These are phyloP conservation scores for Cenococcum geophilum DNA, from an alignment of 495 filamentous ascomycete species.

Conservation along the genomic window DNA sequence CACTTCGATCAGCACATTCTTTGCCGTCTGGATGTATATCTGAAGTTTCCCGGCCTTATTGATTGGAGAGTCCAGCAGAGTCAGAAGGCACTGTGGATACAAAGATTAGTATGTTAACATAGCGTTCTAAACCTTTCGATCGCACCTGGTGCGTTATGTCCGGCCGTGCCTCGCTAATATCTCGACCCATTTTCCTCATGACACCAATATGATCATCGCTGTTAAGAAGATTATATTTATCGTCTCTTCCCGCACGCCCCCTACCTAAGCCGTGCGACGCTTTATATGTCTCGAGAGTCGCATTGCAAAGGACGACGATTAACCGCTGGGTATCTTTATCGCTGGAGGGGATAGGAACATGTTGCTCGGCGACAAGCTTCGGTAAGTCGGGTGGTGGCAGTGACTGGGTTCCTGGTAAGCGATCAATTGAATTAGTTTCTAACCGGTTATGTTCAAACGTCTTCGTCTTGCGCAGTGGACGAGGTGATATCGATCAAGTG, in stretches of 20 bases:
- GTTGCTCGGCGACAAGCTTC: constrained; percentile 86
- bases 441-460: not conserved
- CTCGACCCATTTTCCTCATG: constrained; percentile 98
- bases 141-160: constrained; percentile 98
- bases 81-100: constrained; percentile 77
- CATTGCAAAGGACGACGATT: constrained; percentile 94
- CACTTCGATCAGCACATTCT: constrained; percentile 94
- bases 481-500: constrained; percentile 4
- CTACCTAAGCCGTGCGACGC: constrained; percentile 65
- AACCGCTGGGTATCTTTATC: constrained; percentile 86
- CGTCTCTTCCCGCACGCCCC: constrained; percentile 56
- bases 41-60: constrained; percentile 97
- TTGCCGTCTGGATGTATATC: constrained; percentile 97
- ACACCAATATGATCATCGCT: constrained; percentile 98
- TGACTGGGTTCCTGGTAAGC: constrained; percentile 69
- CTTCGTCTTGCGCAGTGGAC: not conserved
- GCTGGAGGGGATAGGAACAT: constrained; percentile 69
- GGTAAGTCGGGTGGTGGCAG: constrained; percentile 86
- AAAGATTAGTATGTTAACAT: constrained; percentile 28
- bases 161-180: constrained; percentile 94
- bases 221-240: constrained; percentile 94
- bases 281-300: constrained; percentile 94
- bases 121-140: not conserved
- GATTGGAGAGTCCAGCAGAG: constrained; percentile 92
- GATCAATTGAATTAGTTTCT: constrained; percentile 9